Evolutionary conservation across 2,329 filamentous ascomycete genomes (phyloP), one percentile per base, ranked within the genome.

Genomic region (Periconia macrospinosa): DNA sequence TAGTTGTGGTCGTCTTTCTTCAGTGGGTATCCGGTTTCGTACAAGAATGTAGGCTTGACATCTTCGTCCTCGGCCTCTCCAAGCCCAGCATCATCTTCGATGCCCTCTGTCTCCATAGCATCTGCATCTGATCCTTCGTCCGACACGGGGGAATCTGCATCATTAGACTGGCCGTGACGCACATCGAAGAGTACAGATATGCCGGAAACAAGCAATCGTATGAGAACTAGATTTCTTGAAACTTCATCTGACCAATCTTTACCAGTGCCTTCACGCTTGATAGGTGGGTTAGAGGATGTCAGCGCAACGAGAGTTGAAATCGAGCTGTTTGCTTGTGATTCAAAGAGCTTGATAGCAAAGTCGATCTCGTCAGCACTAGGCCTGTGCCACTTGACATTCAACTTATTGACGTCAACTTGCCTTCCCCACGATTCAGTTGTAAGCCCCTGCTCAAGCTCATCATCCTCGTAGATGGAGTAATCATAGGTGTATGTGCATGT

Each of bases 191-290:
- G 80, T 1, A 90, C 87, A 8, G 93, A 92, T 53, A 96, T 87
- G 49, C 94, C 94, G 2, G 93, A 95, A 23, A 96, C 86, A 43
- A 96, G 86, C n/a, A 99, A 81, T 30, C 93, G 84, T 14, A 99
- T 80, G 48, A 97, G 87, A 13, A 93, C 90, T 52, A 99, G 82
- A 61, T 96, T 91, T 51, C 94, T 82, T 1, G 92, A 93, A 27
- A 97, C 88, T 71, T 99, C 95, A 71, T 99, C 94, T 0, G 93
- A 97, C 94, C 94, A 99, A 66, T 97, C 93, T 75, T 97, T 99
- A 63, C 96, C 95, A 71, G 93, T 96, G 37, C 94, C 94, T 61
- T 92, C 93, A 52, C 93, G 85, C 73, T 92, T 95, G 49, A 97
- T 88, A 2, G 86, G 88, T 1, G 92, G 88, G 35, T 88, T 84